Percentiles rank a stretch among this genome's conserved stretches.
phyloP scores from a whole-genome alignment of 805 yeast genomes.

The Zygoascus bituminiphila region DNA sequence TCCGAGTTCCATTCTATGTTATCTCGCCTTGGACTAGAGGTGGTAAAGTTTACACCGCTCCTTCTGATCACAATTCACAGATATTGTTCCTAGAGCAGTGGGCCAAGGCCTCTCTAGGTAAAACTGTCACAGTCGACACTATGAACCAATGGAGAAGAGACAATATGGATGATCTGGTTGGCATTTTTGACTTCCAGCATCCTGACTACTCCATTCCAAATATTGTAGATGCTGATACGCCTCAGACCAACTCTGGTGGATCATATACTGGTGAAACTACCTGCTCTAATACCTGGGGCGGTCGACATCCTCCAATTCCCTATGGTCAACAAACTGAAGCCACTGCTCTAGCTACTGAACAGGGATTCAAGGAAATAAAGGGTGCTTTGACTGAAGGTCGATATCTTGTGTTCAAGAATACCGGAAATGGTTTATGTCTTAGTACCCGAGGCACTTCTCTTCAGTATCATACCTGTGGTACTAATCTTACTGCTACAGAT shows the following conservation, averaged over 20 bases:
- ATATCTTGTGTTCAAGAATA: slow-evolving; percentile 13
- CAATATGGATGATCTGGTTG: slow-evolving; percentile 19
- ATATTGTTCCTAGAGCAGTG: slow-evolving; percentile 21
- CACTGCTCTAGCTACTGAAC: slow-evolving; percentile 16
- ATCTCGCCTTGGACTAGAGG: slow-evolving; percentile 24
- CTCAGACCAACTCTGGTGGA: slow-evolving; percentile 9
- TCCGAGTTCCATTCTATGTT: slow-evolving; percentile 20
- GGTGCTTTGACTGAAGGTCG: slow-evolving; percentile 24
- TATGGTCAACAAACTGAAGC: slow-evolving; percentile 18
- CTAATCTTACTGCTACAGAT: slow-evolving; percentile 11
- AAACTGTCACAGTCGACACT: slow-evolving; percentile 9
- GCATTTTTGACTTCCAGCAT: slow-evolving; percentile 19
- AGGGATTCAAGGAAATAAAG: slow-evolving; percentile 18
- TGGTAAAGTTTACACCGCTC: slow-evolving; percentile 21
- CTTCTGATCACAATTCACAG: slow-evolving; percentile 22
- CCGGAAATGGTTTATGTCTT: not conserved
- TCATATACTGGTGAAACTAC: slow-evolving; percentile 6
- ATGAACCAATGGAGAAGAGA: slow-evolving; percentile 20
- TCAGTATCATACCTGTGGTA: not conserved
- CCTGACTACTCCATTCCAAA: slow-evolving; percentile 14
- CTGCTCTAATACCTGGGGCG: slow-evolving; percentile 10
- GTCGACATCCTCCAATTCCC: slow-evolving; percentile 18
- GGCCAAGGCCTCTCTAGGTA: slow-evolving; percentile 16
- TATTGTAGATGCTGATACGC: slow-evolving; percentile 13
- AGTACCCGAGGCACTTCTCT: not conserved